Conservation (phyloP, 805 yeast genomes). For the Saturnispora diversa region DNA sequence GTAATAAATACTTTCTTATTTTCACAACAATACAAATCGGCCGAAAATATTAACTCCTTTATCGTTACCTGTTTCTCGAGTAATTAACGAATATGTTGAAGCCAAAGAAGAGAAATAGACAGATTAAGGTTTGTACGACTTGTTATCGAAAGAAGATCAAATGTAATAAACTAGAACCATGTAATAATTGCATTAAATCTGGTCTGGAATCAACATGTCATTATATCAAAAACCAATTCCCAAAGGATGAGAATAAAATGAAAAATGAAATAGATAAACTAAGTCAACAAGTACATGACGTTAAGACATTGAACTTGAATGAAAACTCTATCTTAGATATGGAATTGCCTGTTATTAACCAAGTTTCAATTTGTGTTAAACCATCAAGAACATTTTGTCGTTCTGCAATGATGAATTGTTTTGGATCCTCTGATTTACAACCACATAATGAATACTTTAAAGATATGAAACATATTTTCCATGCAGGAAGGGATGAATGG, state of each 20-base stretch:
- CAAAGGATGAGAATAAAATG: neutral
- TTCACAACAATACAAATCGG: neutral
- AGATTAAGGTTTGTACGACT: constrained; percentile 8
- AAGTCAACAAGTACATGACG: neutral
- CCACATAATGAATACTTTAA: neutral
- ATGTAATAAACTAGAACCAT: constrained; percentile 14
- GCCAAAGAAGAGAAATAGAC: constrained; percentile 9
- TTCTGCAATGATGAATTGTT: neutral
- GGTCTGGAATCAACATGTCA: neutral
- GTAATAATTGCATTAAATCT: constrained; percentile 9
- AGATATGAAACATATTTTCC: neutral
- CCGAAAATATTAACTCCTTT: too few relatives aligned
- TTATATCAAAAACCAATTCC: neutral
- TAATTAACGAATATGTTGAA: neutral
- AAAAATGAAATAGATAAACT: neutral
- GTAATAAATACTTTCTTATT: too few relatives aligned
- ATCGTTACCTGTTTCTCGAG: neutral
- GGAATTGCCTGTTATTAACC: neutral
- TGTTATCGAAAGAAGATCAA: constrained; percentile 13
- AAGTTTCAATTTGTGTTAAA: neutral
- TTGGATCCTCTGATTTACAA: too few relatives aligned
- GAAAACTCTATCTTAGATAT: neutral
- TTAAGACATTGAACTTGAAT: too few relatives aligned
- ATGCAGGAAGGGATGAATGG: constrained; percentile 2
- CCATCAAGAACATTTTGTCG: constrained; percentile 4